These are phyloP conservation scores for Taxawa tesnikishii DNA, from an alignment of 2,329 filamentous ascomycete species.

Conservation along the genomic window DNA sequence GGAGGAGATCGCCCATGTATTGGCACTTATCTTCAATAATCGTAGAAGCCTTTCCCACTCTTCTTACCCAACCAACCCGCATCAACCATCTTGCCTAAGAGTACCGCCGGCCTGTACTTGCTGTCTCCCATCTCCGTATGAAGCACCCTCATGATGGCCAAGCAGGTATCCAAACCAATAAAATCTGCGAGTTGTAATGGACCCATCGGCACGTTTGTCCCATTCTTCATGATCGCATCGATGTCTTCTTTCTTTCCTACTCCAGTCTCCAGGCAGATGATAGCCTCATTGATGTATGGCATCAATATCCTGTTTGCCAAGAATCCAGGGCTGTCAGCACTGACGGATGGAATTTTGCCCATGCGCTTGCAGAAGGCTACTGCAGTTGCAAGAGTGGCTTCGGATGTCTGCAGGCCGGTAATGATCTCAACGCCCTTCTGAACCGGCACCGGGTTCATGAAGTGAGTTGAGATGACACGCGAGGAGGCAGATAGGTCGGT, in stretches of 20 bases:
- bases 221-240: conserved; percentile 98
- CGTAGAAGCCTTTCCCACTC: conserved; percentile 89
- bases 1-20: no score
- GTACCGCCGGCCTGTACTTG: conserved; percentile 83
- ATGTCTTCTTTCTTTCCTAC: conserved; percentile 85
- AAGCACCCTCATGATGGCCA: conserved; percentile 94
- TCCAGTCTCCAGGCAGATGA: conserved; percentile 90
- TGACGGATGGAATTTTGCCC: conserved; percentile 83
- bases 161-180: conserved; percentile 89
- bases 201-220: conserved; percentile 97
- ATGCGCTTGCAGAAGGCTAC: conserved; percentile 79
- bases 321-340: conserved; percentile 85
- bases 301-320: conserved; percentile 93
- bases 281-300: conserved; percentile 98
- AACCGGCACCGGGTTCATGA: conserved; percentile 97
- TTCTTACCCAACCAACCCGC: conserved; percentile 98
- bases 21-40: no score
- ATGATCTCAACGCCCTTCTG: conserved; percentile 99
- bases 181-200: conserved; percentile 90
- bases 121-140: conserved; percentile 85
- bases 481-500: conserved; percentile 71
- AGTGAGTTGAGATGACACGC: conserved; percentile 88
- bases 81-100: conserved; percentile 91
- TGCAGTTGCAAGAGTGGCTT: conserved; percentile 68
- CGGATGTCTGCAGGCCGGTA: conserved; percentile 79